A percentile compares a stretch with the other conserved stretches of the same genome.
These are phyloP conservation scores for Wickerhamomyces silvicola DNA, from an alignment of 805 yeast genomes.

Conservation along the genomic window DNA sequence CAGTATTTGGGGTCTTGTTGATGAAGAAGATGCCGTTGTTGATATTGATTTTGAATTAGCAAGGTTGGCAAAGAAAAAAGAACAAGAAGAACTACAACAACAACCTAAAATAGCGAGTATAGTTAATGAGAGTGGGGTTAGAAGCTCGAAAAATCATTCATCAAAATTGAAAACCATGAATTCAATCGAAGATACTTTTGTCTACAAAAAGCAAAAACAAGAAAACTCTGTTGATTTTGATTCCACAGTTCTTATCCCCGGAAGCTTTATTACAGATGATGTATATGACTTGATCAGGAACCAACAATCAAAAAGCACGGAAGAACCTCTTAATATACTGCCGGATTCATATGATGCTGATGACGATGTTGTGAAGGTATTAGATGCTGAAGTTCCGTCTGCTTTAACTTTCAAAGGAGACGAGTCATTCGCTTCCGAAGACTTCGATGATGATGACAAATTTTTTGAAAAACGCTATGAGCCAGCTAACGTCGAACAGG, in stretches of 20 bases:
- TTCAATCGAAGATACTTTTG: conserved; percentile 23
- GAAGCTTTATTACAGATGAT: conserved; percentile 19
- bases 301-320: no score
- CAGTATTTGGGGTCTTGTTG: conserved; percentile 87
- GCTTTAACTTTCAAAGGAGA: conserved; percentile 8
- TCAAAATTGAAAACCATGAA: conserved; percentile 9
- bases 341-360: conserved; percentile 7
- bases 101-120: background rate
- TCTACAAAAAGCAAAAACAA: conserved; percentile 26
- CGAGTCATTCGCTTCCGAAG: conserved; percentile 15
- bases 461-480: conserved; percentile 64
- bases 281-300: conserved; percentile 1
- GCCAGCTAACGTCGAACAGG: conserved; percentile 46
- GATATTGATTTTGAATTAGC: conserved; percentile 38
- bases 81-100: conserved; percentile 3
- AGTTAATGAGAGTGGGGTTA: background rate
- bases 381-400: conserved; percentile 5
- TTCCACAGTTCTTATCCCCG: conserved; percentile 19
- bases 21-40: conserved; percentile 52
- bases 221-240: conserved; percentile 17
- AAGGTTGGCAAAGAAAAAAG: conserved; percentile 16
- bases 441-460: conserved; percentile 18
- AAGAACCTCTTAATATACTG: conserved; percentile 3
- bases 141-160: conserved; percentile 3
- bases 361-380: conserved; percentile 1